A percentile compares a stretch with the other conserved stretches of the same genome.
Evolutionary conservation across 768 basidiomycete species (phyloP).

Genomic region (Psilocybe sp.): DNA sequence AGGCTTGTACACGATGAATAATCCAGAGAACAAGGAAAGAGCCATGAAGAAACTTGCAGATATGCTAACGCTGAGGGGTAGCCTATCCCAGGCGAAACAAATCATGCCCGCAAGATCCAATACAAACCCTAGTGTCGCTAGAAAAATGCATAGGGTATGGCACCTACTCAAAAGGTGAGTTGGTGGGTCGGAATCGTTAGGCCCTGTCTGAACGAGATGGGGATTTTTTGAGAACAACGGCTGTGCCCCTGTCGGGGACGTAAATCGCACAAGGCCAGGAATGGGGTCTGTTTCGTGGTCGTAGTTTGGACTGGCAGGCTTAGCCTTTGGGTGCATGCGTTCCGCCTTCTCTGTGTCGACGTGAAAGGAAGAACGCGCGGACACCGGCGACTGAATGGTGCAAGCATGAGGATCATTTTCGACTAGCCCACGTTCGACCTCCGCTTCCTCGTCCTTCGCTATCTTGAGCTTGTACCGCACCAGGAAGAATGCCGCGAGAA

Average conservation of each 20-base stretch:
- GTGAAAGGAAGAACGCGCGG: neutral
- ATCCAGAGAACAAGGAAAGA: constrained; percentile 23
- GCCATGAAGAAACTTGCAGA: constrained; percentile 39
- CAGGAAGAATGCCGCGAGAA: constrained; percentile 11
- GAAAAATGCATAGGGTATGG: constrained; percentile 45
- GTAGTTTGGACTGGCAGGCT: neutral
- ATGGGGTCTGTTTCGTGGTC: constrained; percentile 16
- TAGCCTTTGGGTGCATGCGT: neutral
- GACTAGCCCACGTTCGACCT: neutral
- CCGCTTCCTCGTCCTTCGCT: constrained; percentile 7
- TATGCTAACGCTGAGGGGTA: constrained; percentile 42
- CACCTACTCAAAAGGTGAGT: constrained; percentile 46
- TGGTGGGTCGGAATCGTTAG: constrained; percentile 37
- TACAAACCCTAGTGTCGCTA: constrained; percentile 46
- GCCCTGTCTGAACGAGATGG: constrained; percentile 50
- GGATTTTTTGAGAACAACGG: constrained; percentile 44
- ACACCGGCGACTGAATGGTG: constrained; percentile 5
- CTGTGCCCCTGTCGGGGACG: neutral
- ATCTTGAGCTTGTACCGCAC: constrained; percentile 11
- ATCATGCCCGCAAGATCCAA: constrained; percentile 49
- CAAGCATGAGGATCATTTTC: neutral
- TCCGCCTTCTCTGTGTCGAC: neutral
- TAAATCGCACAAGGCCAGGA: constrained; percentile 9
- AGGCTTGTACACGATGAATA: constrained; percentile 11
- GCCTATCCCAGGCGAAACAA: constrained; percentile 48